Evolutionary conservation across 331 rosid genomes (phyloP).

Genomic region (Malus hybrid): DNA sequence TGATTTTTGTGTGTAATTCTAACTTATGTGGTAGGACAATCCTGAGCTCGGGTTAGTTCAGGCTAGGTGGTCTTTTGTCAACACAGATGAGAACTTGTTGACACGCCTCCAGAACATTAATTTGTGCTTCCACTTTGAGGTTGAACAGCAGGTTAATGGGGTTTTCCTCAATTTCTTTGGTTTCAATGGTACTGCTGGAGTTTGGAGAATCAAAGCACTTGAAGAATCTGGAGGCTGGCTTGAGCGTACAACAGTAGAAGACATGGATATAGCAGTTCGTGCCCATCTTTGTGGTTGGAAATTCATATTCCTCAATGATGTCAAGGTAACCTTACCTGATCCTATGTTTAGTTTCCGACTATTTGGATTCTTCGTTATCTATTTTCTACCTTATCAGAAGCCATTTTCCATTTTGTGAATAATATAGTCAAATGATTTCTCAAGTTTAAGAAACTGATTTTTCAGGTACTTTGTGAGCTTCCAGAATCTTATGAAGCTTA

Average conservation of each 20-base stretch:
- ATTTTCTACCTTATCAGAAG: too few relatives aligned
- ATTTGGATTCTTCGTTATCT: background rate
- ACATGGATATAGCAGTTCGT: slow-evolving; percentile 61
- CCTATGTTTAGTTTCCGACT: background rate
- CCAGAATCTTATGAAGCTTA: slow-evolving; percentile 59
- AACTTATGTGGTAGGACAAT: slow-evolving; percentile 25
- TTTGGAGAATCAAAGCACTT: slow-evolving; percentile 58
- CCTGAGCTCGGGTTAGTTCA: slow-evolving; percentile 55
- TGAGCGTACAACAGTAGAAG: slow-evolving; percentile 58
- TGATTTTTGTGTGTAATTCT: background rate
- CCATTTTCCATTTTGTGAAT: background rate
- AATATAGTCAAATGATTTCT: background rate
- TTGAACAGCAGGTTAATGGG: slow-evolving; percentile 59
- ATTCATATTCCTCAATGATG: slow-evolving; percentile 54
- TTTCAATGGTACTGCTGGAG: slow-evolving; percentile 65
- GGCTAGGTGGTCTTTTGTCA: slow-evolving; percentile 57
- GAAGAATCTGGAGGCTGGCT: slow-evolving; percentile 67
- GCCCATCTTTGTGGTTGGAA: slow-evolving; percentile 60
- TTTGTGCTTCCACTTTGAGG: slow-evolving; percentile 58
- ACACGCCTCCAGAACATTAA: slow-evolving; percentile 54
- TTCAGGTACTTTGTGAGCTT: slow-evolving; percentile 53
- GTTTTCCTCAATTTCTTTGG: slow-evolving; percentile 51
- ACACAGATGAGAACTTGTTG: slow-evolving; percentile 51
- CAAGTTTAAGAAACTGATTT: background rate
- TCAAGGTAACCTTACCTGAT: slow-evolving; percentile 29